phyloP scores from a whole-genome alignment of 306 rosid species.

The Gynostemma pentaphyllum region DNA sequence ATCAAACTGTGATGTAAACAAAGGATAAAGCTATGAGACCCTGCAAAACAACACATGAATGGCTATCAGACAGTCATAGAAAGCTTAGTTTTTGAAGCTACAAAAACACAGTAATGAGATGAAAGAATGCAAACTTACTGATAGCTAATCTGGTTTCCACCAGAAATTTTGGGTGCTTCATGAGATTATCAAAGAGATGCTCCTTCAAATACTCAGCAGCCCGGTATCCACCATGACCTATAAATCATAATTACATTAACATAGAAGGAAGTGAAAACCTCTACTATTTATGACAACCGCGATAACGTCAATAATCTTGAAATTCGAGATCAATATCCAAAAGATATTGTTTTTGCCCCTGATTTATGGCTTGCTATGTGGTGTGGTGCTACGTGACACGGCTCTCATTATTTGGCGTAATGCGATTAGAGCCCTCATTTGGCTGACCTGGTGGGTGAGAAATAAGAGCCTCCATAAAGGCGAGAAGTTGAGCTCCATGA shows the following conservation, averaged over 20 bases:
- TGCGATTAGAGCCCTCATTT: too few relatives aligned
- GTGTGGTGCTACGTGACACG: too few relatives aligned
- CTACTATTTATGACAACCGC: neutral
- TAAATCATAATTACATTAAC: too few relatives aligned
- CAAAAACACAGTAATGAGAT: conserved; percentile 3
- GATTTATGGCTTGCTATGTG: too few relatives aligned
- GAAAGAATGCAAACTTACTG: conserved; percentile 44
- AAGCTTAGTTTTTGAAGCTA: neutral
- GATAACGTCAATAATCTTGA: neutral
- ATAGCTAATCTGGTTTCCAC: conserved; percentile 80
- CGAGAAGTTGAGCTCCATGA: too few relatives aligned
- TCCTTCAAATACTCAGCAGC: conserved; percentile 95
- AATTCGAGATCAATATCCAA: neutral
- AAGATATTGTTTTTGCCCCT: too few relatives aligned
- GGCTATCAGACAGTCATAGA: neutral
- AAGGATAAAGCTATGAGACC: neutral
- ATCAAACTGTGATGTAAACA: neutral
- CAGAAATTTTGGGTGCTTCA: conserved; percentile 84
- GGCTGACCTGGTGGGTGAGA: too few relatives aligned
- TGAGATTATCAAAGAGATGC: conserved; percentile 85
- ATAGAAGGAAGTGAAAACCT: neutral
- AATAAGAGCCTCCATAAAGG: too few relatives aligned
- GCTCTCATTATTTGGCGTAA: too few relatives aligned
- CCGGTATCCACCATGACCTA: conserved; percentile 97
- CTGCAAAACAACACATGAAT: neutral